These are phyloP conservation scores for Boletus pseudopeckii DNA, from an alignment of 768 basidiomycete genomes.

Conservation along the genomic window DNA sequence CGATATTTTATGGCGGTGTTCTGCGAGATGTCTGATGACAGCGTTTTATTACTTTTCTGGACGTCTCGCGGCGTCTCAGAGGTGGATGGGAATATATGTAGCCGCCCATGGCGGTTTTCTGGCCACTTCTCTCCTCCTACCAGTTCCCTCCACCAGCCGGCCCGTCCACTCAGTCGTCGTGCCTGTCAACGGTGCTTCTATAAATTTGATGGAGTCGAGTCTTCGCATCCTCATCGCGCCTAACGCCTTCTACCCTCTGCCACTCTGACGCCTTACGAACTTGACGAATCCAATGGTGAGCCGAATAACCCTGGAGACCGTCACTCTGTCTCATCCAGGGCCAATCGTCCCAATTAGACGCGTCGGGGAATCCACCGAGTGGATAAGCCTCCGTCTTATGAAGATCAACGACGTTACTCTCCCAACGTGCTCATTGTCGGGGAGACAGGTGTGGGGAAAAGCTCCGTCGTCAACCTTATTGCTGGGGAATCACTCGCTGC, in stretches of 20 bases:
- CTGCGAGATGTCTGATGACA: not conserved
- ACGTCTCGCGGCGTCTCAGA: not conserved
- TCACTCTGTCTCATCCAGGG: not conserved
- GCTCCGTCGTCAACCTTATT: slow-evolving; percentile 41
- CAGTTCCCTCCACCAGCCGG: not conserved
- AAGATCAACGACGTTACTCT: slow-evolving; percentile 14
- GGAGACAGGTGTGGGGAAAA: slow-evolving; percentile 35
- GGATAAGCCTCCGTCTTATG: slow-evolving; percentile 22
- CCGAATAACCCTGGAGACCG: not conserved
- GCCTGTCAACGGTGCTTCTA: slow-evolving; percentile 3
- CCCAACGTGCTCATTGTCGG: slow-evolving; percentile 40
- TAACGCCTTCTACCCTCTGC: not conserved
- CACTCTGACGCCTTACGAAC: not conserved
- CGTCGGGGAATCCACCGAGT: slow-evolving; percentile 1
- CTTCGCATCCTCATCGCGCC: not conserved
- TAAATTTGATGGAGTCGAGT: slow-evolving; percentile 12
- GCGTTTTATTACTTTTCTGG: slow-evolving; percentile 4
- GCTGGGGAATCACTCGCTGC: slow-evolving; percentile 24
- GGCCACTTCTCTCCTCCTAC: not conserved
- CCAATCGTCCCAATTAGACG: slow-evolving; percentile 8
- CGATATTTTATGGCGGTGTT: slow-evolving; percentile 6
- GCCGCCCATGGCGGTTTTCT: slow-evolving; percentile 15
- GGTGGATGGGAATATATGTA: slow-evolving; percentile 3
- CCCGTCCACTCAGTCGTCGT: not conserved
- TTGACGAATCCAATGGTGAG: slow-evolving; percentile 12